Conservation (phyloP, 139 green algal species). For the Auxenochlorella pyrenoidosa region DNA sequence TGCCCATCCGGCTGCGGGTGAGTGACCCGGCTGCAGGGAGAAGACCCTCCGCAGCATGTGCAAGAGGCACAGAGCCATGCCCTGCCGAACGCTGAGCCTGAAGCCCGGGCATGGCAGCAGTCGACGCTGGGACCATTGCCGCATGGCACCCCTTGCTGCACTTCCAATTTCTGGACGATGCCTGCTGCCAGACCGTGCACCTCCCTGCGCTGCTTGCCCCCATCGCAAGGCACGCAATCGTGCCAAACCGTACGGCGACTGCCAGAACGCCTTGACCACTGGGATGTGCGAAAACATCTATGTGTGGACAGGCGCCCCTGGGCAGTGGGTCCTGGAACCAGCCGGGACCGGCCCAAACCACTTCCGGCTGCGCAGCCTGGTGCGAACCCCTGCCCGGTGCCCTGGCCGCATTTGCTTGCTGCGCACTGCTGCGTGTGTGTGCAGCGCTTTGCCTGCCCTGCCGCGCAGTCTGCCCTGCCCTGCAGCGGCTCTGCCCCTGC, state of each 20-base stretch:
- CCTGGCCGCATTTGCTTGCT: too few relatives aligned
- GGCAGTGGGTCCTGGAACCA: background rate
- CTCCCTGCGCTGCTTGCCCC: background rate
- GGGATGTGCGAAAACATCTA: background rate
- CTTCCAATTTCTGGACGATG: too few relatives aligned
- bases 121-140: too few relatives aligned
- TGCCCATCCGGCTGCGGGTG: background rate
- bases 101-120: too few relatives aligned
- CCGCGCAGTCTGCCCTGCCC: too few relatives aligned
- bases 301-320: background rate
- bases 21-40: background rate
- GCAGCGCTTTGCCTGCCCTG: too few relatives aligned
- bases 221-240: background rate
- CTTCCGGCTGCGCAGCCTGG: background rate
- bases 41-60: too few relatives aligned
- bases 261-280: background rate
- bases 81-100: too few relatives aligned
- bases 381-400: background rate
- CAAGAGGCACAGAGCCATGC: background rate
- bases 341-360: background rate
- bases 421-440: too few relatives aligned
- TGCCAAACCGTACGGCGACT: background rate
- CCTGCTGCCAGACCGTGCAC: too few relatives aligned
- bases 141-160: too few relatives aligned
- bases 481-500: too few relatives aligned